A percentile compares a stretch with the other conserved stretches of the same genome.
Conservation (phyloP, 75 land plant species). For the Sequoiadendron giganteum region DNA sequence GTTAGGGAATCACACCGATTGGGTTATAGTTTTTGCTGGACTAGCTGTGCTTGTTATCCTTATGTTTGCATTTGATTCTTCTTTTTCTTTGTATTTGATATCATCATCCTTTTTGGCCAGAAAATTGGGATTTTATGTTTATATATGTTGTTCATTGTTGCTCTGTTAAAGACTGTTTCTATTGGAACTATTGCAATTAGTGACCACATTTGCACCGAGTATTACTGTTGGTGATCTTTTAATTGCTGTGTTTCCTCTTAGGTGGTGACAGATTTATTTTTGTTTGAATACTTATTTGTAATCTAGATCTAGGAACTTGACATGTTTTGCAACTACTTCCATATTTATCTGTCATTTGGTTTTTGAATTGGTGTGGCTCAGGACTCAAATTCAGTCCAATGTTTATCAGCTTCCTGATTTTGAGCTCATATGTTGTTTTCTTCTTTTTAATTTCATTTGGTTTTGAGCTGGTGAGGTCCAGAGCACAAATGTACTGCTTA, state of each 20-base stretch:
- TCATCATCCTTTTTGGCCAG: background rate
- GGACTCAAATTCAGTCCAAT: background rate
- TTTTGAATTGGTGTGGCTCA: background rate
- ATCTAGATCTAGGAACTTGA: background rate
- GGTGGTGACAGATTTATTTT: background rate
- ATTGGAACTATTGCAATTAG: background rate
- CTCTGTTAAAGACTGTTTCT: background rate
- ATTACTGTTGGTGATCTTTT: background rate
- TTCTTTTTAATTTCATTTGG: background rate
- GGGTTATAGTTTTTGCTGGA: background rate
- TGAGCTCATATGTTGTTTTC: background rate
- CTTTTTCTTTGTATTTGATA: background rate
- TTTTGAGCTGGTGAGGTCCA: background rate
- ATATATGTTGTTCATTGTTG: background rate
- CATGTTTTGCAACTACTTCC: background rate
- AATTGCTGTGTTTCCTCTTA: background rate
- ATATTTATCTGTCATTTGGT: background rate
- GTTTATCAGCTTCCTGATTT: background rate
- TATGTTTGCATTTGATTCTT: background rate
- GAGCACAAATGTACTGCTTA: background rate
- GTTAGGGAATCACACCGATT: background rate
- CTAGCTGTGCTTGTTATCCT: background rate
- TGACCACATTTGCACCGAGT: background rate
- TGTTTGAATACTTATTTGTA: background rate
- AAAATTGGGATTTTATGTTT: background rate